Base-by-base conservation (phyloP, 225 moss, liverwort and hornwort genomes). In the Rhytidiadelphus loreus region DNA sequence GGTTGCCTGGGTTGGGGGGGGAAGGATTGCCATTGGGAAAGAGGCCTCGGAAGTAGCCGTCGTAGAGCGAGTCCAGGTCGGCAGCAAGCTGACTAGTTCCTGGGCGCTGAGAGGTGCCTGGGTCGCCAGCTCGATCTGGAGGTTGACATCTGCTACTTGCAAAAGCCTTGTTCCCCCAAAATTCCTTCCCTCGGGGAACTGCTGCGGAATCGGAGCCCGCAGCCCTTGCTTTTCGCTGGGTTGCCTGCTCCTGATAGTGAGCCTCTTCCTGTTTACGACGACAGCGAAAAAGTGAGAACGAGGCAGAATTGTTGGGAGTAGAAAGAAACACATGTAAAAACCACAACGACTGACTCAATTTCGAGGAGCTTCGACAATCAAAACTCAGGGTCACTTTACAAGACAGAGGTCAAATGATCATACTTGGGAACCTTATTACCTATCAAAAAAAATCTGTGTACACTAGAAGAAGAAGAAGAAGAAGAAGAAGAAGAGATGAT, bases 11-110 rank as follows among this genome's bases (percentile, higher is more conserved):
- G 14, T 48, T 24, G 12, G n/a, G 60, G 21, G 33, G 55, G 17
- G 28, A 32, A 13, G 75, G 77, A 46, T 83, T 88, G 28, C 75
- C 86, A 35, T 86, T 88, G n/a, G 88, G 78, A 46, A 97, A 91
- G 43, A 96, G 89, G 63, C 94, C 96, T 86, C 94, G 91, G 39
- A 98, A 95, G 70, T 98, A 98, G 72, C 94, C 92, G 11, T 95
- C 96, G 73, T 96, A 96, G 68, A 94, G 90, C 56, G 91, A 46
- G 71, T 96, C 93, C 15, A 95, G 55, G 35, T 96, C 93, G 33
- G 81, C 91, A 79, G 84, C 87, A 37, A 35, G 61, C 25, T 87
- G 93, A 17, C 75, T 74, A 18, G 78, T 81, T 43, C 29, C 73
- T 48, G 87, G 58, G 60, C 87, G 85, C 35, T 86, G 85, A 21